A percentile compares a stretch with the other conserved stretches of the same genome.
Evolutionary conservation across 1,139 yeast genomes (phyloP).

Genomic region (Hyphopichia wangnamkhiaoensis): DNA sequence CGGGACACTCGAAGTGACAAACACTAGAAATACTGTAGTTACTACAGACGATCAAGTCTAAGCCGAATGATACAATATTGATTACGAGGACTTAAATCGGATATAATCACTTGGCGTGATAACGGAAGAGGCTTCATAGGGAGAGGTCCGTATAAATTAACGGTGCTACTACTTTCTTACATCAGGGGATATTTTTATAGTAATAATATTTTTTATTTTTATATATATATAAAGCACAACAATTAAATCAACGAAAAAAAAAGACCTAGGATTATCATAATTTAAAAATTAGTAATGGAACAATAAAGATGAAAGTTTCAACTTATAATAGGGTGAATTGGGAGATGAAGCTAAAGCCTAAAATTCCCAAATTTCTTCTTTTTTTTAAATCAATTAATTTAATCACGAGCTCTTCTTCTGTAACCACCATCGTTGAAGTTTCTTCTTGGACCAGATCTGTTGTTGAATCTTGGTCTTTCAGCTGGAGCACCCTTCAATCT

Average conservation of each 20-base stretch:
- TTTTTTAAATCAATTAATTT: constrained; percentile 18
- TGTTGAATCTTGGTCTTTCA: constrained; percentile 67
- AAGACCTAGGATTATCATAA: constrained; percentile 8
- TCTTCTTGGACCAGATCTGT: constrained; percentile 39
- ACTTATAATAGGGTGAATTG: background rate
- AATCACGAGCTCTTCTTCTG: constrained; percentile 54
- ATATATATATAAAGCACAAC: constrained; percentile 13
- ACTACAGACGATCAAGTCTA: no score
- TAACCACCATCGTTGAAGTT: constrained; percentile 23
- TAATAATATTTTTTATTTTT: no score
- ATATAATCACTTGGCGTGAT: no score
- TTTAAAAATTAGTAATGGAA: constrained; percentile 4
- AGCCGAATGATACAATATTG: no score
- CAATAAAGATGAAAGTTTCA: background rate
- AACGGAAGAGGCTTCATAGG: no score
- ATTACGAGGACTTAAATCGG: no score
- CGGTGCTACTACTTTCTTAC: no score
- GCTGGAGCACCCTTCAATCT: constrained; percentile 93
- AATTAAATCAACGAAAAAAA: constrained; percentile 15
- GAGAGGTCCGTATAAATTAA: no score
- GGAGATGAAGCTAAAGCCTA: background rate
- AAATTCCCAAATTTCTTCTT: constrained; percentile 6
- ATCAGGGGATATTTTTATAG: no score
- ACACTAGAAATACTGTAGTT: no score
- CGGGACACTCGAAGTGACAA: no score